Percentiles rank a stretch among this genome's conserved stretches.
These are phyloP conservation scores for Pseudotsuga menziesii DNA, from an alignment of 75 land plant genomes.

Conservation along the genomic window DNA sequence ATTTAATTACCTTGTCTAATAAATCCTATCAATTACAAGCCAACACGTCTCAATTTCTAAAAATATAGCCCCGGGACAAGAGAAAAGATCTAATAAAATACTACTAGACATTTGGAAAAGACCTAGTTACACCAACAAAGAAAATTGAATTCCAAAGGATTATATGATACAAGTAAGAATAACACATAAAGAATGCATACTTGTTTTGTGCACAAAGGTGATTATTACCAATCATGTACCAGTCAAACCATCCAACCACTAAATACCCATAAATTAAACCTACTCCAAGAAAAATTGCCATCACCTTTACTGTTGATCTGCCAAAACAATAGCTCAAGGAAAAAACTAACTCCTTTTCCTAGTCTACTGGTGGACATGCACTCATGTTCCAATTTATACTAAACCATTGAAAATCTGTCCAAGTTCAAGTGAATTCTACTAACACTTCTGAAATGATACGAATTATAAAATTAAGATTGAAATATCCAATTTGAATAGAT, in stretches of 20 bases:
- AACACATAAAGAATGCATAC: conserved; percentile 1
- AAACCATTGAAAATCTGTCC: conserved; percentile 3
- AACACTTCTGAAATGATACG: conserved; percentile 1
- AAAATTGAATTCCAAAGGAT: neutral
- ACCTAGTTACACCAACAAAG: neutral
- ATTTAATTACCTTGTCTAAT: conserved; percentile 1
- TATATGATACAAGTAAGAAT: conserved; percentile 3
- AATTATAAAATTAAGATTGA: neutral
- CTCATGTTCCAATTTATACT: conserved; percentile 8
- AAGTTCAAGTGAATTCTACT: conserved; percentile 4
- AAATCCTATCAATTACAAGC: neutral
- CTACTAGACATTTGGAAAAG: too few species aligned
- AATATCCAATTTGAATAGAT: neutral
- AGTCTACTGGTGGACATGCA: neutral
- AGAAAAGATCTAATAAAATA: neutral
- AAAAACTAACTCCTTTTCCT: conserved; percentile 1
- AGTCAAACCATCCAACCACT: conserved; percentile 5
- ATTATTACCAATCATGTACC: neutral
- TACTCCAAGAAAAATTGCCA: neutral
- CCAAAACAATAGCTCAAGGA: neutral
- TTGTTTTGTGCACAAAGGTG: neutral
- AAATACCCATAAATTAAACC: conserved; percentile 2
- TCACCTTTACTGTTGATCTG: conserved; percentile 2
- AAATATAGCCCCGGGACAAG: neutral
- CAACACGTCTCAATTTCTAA: neutral